Conservation (phyloP, 805 yeast species). For the Groenewaldozyma salmanticensis region DNA sequence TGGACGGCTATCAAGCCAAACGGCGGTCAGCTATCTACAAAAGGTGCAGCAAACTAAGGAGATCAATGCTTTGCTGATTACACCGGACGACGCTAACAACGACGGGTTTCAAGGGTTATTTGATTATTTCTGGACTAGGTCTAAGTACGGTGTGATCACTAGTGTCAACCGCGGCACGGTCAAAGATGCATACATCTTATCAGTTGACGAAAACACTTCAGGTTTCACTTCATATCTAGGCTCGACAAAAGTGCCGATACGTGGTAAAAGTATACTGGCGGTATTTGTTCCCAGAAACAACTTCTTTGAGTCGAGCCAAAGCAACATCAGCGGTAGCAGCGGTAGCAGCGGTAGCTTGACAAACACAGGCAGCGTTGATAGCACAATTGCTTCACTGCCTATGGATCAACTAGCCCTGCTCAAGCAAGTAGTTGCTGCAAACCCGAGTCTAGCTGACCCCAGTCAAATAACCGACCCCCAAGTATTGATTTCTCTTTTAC, state of each 20-base stretch:
- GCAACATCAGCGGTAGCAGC: not conserved
- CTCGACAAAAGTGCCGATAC: constrained; percentile 11
- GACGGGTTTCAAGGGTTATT: constrained; percentile 28
- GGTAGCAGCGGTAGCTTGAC: not conserved
- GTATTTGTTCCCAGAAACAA: not conserved
- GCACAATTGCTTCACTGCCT: constrained; percentile 12
- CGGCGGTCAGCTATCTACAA: constrained; percentile 49
- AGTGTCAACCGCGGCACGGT: constrained; percentile 39
- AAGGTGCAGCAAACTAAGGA: constrained; percentile 38
- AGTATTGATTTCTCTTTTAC: constrained; percentile 20
- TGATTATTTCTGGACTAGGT: constrained; percentile 37
- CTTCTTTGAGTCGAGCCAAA: not conserved
- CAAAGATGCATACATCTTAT: constrained; percentile 55
- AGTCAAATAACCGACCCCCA: constrained; percentile 21
- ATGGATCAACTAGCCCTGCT: constrained; percentile 17
- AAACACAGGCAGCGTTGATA: not conserved
- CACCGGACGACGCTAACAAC: constrained; percentile 11
- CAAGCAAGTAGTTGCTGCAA: constrained; percentile 15
- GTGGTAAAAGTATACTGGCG: constrained; percentile 6
- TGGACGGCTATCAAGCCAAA: constrained; percentile 49
- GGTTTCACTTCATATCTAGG: constrained; percentile 16
- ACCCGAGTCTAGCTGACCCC: constrained; percentile 24
- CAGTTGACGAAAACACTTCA: constrained; percentile 24
- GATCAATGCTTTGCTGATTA: constrained; percentile 41
- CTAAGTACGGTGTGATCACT: constrained; percentile 53